phyloP scores from a whole-genome alignment of 2,329 filamentous ascomycete species.

The Capronia coronata region DNA sequence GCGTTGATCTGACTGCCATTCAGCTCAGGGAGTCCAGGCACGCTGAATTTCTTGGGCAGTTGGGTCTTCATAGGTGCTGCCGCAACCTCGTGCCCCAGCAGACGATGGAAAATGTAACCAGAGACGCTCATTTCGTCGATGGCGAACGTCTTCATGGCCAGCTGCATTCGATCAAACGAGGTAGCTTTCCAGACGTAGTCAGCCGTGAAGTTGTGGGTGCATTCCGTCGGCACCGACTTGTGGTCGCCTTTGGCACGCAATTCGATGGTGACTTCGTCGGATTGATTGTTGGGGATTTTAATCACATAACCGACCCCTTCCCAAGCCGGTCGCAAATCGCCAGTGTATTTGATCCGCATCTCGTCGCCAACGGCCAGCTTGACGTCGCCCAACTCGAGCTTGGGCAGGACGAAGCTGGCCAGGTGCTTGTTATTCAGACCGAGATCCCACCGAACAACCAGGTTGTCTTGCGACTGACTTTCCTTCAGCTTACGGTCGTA shows the following conservation, averaged over 20 bases:
- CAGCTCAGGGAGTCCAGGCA: constrained; percentile 85
- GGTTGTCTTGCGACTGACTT: constrained; percentile 91
- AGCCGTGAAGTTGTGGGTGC: constrained; percentile 94
- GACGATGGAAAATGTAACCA: constrained; percentile 95
- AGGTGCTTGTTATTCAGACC: constrained; percentile 96
- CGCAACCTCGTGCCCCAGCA: constrained; percentile 90
- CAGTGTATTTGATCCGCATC: constrained; percentile 95
- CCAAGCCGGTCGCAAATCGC: constrained; percentile 86
- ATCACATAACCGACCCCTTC: constrained; percentile 98
- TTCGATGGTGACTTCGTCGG: constrained; percentile 93
- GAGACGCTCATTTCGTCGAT: constrained; percentile 98
- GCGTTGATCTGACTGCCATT: constrained; percentile 95
- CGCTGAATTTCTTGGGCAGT: constrained; percentile 93
- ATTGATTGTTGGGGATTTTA: constrained; percentile 99
- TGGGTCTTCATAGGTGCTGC: constrained; percentile 92
- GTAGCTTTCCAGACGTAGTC: constrained; percentile 99
- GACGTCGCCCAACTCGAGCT: constrained; percentile 94
- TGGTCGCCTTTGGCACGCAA: constrained; percentile 90
- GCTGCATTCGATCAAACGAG: constrained; percentile 97
- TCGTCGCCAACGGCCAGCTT: constrained; percentile 97
- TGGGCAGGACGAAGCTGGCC: constrained; percentile 90
- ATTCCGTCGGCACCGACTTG: constrained; percentile 91
- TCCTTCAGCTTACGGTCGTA: constrained; percentile 99
- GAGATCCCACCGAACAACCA: constrained; percentile 89
- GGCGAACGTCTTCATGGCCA: constrained; percentile 98